A percentile compares a stretch with the other conserved stretches of the same genome.
These are phyloP conservation scores for Testicularia cyperi DNA, from an alignment of 1,284 basidiomycete species.

Conservation along the genomic window DNA sequence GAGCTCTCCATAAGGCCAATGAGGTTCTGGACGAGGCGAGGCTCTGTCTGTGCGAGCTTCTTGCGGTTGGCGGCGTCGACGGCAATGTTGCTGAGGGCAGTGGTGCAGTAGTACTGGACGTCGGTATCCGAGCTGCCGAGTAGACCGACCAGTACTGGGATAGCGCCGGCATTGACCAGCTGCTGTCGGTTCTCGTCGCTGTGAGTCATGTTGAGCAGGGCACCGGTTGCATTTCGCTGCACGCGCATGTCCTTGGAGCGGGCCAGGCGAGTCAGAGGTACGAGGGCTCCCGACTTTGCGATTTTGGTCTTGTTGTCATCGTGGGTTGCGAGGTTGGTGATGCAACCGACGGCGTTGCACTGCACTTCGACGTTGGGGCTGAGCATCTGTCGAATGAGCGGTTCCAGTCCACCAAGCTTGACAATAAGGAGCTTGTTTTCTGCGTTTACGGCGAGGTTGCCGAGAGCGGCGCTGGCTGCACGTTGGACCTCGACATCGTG, in stretches of 20 bases:
- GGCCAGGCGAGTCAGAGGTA: conserved; percentile 92
- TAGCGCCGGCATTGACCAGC: conserved; percentile 96
- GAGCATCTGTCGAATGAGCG: conserved; percentile 97
- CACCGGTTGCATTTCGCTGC: conserved; percentile 96
- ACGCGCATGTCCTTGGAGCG: conserved; percentile 99
- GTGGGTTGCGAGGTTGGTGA: conserved; percentile 97
- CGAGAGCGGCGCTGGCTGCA: conserved; percentile 95
- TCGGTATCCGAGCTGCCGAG: conserved; percentile 97
- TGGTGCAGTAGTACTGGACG: conserved; percentile 99
- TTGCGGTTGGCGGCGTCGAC: conserved; percentile 72
- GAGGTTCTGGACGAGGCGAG: conserved; percentile 89
- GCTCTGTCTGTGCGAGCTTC: conserved; percentile 91
- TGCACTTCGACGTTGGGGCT: conserved; percentile 99
- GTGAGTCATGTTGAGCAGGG: conserved; percentile 98
- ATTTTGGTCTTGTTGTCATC: conserved; percentile 99
- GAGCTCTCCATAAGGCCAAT: conserved; percentile 96
- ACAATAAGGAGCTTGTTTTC: conserved; percentile 99
- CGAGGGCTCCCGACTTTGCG: conserved; percentile 95
- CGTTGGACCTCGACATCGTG: conserved; percentile 99
- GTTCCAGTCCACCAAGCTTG: conserved; percentile 94
- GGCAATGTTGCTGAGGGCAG: conserved; percentile 96
- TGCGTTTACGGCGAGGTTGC: conserved; percentile 96
- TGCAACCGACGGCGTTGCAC: conserved; percentile 99
- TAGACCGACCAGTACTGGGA: conserved; percentile 92
- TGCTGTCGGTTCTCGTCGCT: conserved; percentile 95